Base-by-base conservation (phyloP, 176 grass and related monocot species). In the Aegilops umbellulata region DNA sequence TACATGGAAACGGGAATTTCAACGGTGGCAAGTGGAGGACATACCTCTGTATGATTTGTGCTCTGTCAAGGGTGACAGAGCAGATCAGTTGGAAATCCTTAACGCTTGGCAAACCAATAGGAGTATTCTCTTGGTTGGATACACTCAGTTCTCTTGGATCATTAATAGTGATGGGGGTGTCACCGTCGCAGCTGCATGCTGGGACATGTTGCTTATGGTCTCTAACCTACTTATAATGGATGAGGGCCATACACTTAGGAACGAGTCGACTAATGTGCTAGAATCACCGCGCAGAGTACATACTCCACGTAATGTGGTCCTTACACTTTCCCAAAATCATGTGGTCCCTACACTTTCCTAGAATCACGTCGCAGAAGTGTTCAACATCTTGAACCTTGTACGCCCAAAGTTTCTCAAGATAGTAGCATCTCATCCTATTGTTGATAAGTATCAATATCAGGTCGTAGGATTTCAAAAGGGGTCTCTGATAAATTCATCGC, bases 281-380 rank as follows among this genome's bases (percentile, higher is more conserved):
- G 90, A 84, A 58, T 92, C 93, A 75, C 88, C 95, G 66, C 85
- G 71, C n/a, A 95, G 93, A 86, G 93, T 98, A 36, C 84, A 94
- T 89, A 95, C 96, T 24, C 87, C 74, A 85, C 86, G 92, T 64
- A 98, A 98, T 80, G 96, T 98, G 70, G 93, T 98, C 69, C 92
- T 98, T 67, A 98, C 96, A 31, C 89, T 95, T 74, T 97, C 95
- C 64, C 92, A 98, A 80, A 98, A 98, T 68, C 93, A 98, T 7
- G 93, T 98, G 4, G 20, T 35, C 11, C 39, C 39, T 66, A 98
- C 92, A 30, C 89, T 95, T 74, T 92, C 95, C 64, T 92, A 98
- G 85, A 98, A 98, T 68, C 93, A 98, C 7, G 93, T 98, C 4
- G 20, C 35, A 7, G 96, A 98, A 82, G 96, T 98, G 65, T 95